Base-by-base conservation (phyloP, 495 filamentous ascomycete species). In the Paragyromitra xinjiangensis region DNA sequence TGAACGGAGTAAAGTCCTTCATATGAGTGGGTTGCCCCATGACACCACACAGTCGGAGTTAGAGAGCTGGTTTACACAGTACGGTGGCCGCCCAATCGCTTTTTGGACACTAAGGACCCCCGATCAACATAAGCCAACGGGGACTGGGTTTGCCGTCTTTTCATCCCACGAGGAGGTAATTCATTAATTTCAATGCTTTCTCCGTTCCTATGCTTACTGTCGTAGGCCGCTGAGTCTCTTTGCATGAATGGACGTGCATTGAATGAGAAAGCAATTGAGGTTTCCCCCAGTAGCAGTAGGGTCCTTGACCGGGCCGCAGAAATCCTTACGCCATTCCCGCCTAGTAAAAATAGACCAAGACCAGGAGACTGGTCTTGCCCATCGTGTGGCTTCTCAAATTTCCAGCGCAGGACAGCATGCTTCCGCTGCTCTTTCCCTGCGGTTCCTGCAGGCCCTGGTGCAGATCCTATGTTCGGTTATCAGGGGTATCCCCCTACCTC, bases 281-380 rank as follows among this genome's bases (percentile, higher is more conserved):
- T 99, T 45, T 97, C 95, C 19, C 95, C 95, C 2, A 97, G 93
- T 14, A 96, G 93, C n/a, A 94, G 92, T 84, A 90, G 95, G 16
- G 95, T 98, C 53, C 90, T 99, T 68, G 95, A 99, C 83, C 91
- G 95, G 67, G 95, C 95, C 45, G 92, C 94, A 42, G 94, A 97
- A 82, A 97, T 98, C 71, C 88, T 99, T 40, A 97, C 94, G 0
- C 94, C 95, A 0, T 99, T 99, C 87, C 95, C 95, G 6, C 95
- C 95, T 0, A 97, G 94, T 83, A 99, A 99, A 89, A 99, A 99
- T 84, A 90, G 95, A 24, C 95, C 95, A 67, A 92, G 95, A 59
- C 95, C 95, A 45, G 95, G 95, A 81, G 95, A 99, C 84, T 99
- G 95, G 95, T 97, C 94, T 69, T 99, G 95, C 88, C 95, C 95